Evolutionary conservation across 345 rosid genomes (phyloP), one percentile per base, ranked within the genome.

Genomic region (Crucihimalaya himalaica): DNA sequence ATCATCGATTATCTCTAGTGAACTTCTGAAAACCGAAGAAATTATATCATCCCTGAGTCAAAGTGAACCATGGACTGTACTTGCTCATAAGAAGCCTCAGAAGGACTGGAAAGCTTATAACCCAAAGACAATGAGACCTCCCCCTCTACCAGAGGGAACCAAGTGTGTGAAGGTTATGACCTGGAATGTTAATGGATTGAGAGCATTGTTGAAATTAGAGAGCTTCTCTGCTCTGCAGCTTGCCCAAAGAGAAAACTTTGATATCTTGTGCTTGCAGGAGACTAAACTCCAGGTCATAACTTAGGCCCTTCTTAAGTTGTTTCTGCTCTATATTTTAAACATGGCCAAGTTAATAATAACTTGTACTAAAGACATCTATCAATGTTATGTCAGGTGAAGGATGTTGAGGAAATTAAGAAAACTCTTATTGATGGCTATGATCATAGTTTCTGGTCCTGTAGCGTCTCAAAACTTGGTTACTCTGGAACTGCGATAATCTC

Each of bases 151-250:
- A 28, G 73, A 64, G 66, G 87, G 84, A 68, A 71, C 82, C 21
- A 80, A 81, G 72, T 83, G 50, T 76, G 66, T 87, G 68, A 94
- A 88, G 77, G 68, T 94, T 60, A 63, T 91, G 88, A 91, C 98
- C 61, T 94, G 98, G 98, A 94, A 91, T 78, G 97, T 94, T 71
- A 94, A 94, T 81, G 97, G 98, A 20, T 73, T 94, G 66, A 83
- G 96, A 82, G 96, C 96, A 70, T 72, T 91, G 76, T 57, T 87
- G 82, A 94, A 91, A 83, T 63, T 68, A 16, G 84, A 83, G 79
- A 86, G 90, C 20, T 91, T 85, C 82, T 89, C 96, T 56, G 92
- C 88, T 8, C 80, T 80, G 68, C 86, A 91, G 72, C 95, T 94
- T 79, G 96, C 98, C 35, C 81, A 85, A 74, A 85, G 85, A 81